phyloP scores from a whole-genome alignment of 352 stramenopile genomes.

The Pythium brassicae region DNA sequence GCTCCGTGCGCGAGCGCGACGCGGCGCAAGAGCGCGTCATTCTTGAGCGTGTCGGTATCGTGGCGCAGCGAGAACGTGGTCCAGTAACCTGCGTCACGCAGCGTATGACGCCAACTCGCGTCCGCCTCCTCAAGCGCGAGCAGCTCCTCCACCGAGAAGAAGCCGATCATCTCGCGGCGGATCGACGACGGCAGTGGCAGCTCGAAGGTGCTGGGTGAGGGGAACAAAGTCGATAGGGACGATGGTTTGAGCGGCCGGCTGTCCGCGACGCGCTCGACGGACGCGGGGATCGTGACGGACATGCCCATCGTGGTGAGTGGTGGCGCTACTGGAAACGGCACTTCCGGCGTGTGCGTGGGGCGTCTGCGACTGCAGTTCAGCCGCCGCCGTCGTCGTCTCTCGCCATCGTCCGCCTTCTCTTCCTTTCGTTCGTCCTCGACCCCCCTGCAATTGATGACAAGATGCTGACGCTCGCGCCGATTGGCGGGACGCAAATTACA shows the following conservation, averaged over 20 bases:
- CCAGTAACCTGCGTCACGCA: slow-evolving; percentile 31
- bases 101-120: slow-evolving; percentile 24
- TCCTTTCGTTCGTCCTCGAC: too few species aligned
- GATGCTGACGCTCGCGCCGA: neutral
- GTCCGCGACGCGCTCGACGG: neutral
- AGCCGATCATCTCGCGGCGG: slow-evolving; percentile 37
- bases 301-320: slow-evolving; percentile 7
- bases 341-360: slow-evolving; percentile 3
- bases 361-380: too few species aligned
- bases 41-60: slow-evolving; percentile 24
- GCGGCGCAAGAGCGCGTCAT: slow-evolving; percentile 19
- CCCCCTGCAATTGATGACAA: neutral
- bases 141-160: slow-evolving; percentile 46
- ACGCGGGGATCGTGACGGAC: slow-evolving; percentile 7
- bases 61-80: slow-evolving; percentile 24
- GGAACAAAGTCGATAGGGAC: neutral
- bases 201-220: neutral
- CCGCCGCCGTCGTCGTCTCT: too few species aligned
- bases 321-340: too few species aligned
- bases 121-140: slow-evolving; percentile 46
- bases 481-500: neutral
- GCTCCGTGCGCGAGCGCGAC: slow-evolving; percentile 34
- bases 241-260: neutral
- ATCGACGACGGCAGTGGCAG: slow-evolving; percentile 23
- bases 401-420: too few species aligned